These are phyloP conservation scores for Lactifluus subvellereus DNA, from an alignment of 768 basidiomycete species.

Conservation along the genomic window DNA sequence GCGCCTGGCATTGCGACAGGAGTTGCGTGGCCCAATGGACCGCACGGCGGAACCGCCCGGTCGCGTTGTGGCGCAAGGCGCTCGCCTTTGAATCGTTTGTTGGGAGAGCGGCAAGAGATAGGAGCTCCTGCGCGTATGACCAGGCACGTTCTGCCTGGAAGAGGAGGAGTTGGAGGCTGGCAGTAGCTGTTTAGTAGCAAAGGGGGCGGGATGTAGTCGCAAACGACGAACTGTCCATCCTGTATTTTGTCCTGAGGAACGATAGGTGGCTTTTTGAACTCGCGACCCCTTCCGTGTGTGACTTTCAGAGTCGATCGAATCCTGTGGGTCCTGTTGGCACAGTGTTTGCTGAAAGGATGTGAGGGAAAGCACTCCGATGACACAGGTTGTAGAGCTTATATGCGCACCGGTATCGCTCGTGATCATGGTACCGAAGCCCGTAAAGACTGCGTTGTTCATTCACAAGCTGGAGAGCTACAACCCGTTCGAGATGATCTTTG, in stretches of 20 bases:
- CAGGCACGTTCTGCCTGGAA: constrained; percentile 92
- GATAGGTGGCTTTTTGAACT: constrained; percentile 78
- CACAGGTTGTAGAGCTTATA: not conserved
- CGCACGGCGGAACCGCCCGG: constrained; percentile 73
- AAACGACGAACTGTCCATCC: constrained; percentile 70
- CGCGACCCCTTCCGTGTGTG: constrained; percentile 84
- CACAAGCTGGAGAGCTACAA: constrained; percentile 70
- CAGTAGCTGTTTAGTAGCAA: constrained; percentile 16
- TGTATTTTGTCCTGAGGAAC: constrained; percentile 64
- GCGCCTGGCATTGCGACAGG: constrained; percentile 63
- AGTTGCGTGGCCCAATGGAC: constrained; percentile 74
- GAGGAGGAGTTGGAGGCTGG: constrained; percentile 74
- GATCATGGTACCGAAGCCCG: constrained; percentile 88
- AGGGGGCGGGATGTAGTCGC: not conserved
- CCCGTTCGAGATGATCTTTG: not conserved
- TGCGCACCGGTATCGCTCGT: constrained; percentile 70
- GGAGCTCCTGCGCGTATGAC: constrained; percentile 81
- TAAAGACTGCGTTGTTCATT: constrained; percentile 90
- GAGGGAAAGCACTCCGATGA: not conserved
- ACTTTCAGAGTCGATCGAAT: constrained; percentile 77
- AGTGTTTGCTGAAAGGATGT: constrained; percentile 68
- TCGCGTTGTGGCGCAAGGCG: constrained; percentile 65
- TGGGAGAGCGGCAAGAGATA: constrained; percentile 42
- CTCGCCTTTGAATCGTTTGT: constrained; percentile 37
- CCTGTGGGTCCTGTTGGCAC: constrained; percentile 84